Conservation (phyloP, 1,284 basidiomycete species). For the Lignosus rhinocerotis region DNA sequence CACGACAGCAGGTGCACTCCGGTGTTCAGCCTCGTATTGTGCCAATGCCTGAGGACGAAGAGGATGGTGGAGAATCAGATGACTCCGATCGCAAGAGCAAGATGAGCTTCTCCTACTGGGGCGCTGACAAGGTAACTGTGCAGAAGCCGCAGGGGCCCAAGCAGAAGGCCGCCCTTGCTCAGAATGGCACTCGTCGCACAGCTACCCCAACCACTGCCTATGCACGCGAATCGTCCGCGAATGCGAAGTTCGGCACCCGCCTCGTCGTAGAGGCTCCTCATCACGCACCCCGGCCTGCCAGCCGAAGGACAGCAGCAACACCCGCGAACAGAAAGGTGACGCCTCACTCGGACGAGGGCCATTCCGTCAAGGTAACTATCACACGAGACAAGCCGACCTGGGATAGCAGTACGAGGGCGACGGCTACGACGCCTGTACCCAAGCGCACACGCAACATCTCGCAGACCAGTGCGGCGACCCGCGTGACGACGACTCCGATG, state of each 20-base stretch:
- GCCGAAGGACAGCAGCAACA: slow-evolving; percentile 57
- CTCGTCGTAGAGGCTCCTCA: slow-evolving; percentile 58
- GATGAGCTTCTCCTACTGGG: slow-evolving; percentile 91
- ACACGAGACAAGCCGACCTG: slow-evolving; percentile 61
- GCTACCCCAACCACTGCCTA: slow-evolving; percentile 53
- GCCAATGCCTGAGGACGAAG: slow-evolving; percentile 67
- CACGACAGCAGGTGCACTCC: slow-evolving; percentile 59
- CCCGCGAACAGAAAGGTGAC: slow-evolving; percentile 49
- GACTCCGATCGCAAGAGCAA: slow-evolving; percentile 87
- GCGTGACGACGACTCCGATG: slow-evolving; percentile 32
- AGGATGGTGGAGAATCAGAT: slow-evolving; percentile 61
- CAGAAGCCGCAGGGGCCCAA: slow-evolving; percentile 71
- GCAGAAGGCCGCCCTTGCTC: slow-evolving; percentile 40
- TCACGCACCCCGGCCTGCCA: slow-evolving; percentile 53
- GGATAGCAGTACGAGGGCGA: slow-evolving; percentile 58
- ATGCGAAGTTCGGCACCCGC: slow-evolving; percentile 81
- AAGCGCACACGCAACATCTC: slow-evolving; percentile 69
- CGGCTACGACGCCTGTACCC: slow-evolving; percentile 38
- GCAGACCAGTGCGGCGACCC: slow-evolving; percentile 60
- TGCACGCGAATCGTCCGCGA: slow-evolving; percentile 77
- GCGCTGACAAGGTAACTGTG: slow-evolving; percentile 82
- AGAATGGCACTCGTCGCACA: slow-evolving; percentile 48
- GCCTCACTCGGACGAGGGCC: slow-evolving; percentile 54
- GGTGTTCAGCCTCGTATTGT: slow-evolving; percentile 63
- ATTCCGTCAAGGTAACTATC: slow-evolving; percentile 66